Conservation (phyloP, 257 asterid genomes). For the Scutellaria minor region DNA sequence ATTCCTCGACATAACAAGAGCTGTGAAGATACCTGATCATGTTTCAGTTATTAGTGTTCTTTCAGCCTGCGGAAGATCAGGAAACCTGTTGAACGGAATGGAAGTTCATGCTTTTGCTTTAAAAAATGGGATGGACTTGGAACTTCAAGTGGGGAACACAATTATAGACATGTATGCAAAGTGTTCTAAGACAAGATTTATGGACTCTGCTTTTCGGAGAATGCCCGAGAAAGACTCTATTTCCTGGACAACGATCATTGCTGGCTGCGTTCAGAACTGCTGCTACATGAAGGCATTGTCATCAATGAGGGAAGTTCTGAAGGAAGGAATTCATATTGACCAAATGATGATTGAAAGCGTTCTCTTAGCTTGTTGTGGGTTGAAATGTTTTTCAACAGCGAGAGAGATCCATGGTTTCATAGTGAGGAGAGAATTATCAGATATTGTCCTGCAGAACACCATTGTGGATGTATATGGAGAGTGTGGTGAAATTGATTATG, state of each 20-base stretch:
- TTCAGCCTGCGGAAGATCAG: constrained; percentile 70
- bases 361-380: constrained; percentile 68
- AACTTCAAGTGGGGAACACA: constrained; percentile 72
- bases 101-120: constrained; percentile 76
- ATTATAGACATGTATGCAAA: constrained; percentile 88
- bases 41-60: constrained; percentile 66
- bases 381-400: constrained; percentile 52
- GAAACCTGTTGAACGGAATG: constrained; percentile 62
- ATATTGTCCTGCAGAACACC: constrained; percentile 56
- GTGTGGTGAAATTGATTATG: constrained; percentile 60
- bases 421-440: constrained; percentile 54
- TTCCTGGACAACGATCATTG: constrained; percentile 75
- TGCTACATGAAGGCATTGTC: constrained; percentile 57
- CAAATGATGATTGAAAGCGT: constrained; percentile 66
- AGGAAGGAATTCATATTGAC: constrained; percentile 54
- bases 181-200: constrained; percentile 65
- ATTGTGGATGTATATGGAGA: constrained; percentile 69
- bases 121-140: constrained; percentile 60
- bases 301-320: constrained; percentile 43
- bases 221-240: constrained; percentile 58
- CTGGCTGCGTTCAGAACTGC: constrained; percentile 68
- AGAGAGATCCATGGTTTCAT: constrained; percentile 70
- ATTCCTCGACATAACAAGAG: constrained; percentile 49
- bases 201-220: constrained; percentile 57
- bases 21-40: constrained; percentile 56